Conservation (phyloP, 768 basidiomycete species). For the Hygrophoropsis aurantiaca region DNA sequence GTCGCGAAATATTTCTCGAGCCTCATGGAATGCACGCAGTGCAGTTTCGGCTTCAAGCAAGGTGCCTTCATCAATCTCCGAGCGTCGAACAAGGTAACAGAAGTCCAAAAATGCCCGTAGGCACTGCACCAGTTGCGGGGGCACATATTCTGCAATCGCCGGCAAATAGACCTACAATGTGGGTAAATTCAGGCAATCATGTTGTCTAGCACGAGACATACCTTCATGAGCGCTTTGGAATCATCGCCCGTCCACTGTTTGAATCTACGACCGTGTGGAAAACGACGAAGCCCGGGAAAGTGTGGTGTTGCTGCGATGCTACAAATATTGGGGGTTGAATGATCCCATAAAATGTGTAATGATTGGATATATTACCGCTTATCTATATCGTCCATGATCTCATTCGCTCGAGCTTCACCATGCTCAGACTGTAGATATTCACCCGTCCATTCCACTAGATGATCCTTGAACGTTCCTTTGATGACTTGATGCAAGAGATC, state of each 20-base stretch:
- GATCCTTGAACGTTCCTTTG: constrained; percentile 39
- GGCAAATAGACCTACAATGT: constrained; percentile 19
- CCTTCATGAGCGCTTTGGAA: constrained; percentile 6
- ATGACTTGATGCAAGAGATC: constrained; percentile 37
- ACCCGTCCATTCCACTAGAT: constrained; percentile 33
- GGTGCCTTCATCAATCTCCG: background rate
- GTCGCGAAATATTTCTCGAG: constrained; percentile 6
- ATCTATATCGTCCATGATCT: constrained; percentile 33
- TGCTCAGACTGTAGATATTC: constrained; percentile 22
- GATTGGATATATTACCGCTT: constrained; percentile 14
- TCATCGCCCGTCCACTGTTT: constrained; percentile 7
- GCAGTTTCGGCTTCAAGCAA: constrained; percentile 1
- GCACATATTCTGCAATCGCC: constrained; percentile 17
- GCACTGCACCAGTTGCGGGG: constrained; percentile 12
- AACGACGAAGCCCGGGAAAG: constrained; percentile 1
- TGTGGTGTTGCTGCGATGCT: constrained; percentile 1
- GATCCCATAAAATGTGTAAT: background rate
- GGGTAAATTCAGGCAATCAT: background rate
- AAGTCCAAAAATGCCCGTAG: constrained; percentile 21
- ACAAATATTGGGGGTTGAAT: background rate
- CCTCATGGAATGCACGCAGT: constrained; percentile 6
- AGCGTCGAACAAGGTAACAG: constrained; percentile 22
- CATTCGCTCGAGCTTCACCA: constrained; percentile 8
- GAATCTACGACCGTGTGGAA: constrained; percentile 1
- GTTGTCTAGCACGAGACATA: background rate